Evolutionary conservation across 2,329 filamentous ascomycete species (phyloP).

Genomic region (Curvularia eragrostidis): DNA sequence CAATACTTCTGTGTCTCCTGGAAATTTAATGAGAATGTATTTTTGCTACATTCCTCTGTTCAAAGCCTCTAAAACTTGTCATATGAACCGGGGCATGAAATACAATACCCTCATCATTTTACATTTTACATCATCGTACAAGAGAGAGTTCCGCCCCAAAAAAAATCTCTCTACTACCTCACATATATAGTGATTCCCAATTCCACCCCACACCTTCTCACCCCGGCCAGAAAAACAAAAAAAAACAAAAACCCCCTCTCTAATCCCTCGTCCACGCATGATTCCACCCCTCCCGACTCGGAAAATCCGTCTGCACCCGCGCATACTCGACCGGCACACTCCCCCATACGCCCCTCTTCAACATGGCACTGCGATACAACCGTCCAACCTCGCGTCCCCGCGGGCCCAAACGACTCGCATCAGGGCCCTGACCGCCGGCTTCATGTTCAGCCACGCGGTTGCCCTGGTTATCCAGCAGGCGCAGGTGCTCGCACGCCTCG

Average conservation of each 20-base stretch:
- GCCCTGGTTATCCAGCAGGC: slow-evolving; percentile 57
- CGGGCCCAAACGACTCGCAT: slow-evolving; percentile 34
- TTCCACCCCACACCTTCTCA: too few relatives aligned
- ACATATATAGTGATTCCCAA: too few relatives aligned
- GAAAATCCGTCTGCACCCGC: slow-evolving; percentile 81
- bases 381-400: slow-evolving; percentile 66
- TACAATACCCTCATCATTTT: too few relatives aligned
- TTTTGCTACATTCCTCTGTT: too few relatives aligned
- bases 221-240: too few relatives aligned
- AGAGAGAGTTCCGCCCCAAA: too few relatives aligned
- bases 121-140: too few relatives aligned
- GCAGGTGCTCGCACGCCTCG: slow-evolving; percentile 83
- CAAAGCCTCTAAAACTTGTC: too few relatives aligned
- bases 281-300: slow-evolving; percentile 83
- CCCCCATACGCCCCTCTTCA: slow-evolving; percentile 87
- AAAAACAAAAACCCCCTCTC: not conserved
- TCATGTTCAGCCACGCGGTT: slow-evolving; percentile 53
- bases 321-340: slow-evolving; percentile 93
- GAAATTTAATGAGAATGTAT: too few relatives aligned
- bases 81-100: too few relatives aligned
- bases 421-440: slow-evolving; percentile 62
- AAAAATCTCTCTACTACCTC: too few relatives aligned
- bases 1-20: too few relatives aligned
- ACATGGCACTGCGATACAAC: slow-evolving; percentile 86
- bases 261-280: slow-evolving; percentile 78